Evolutionary conservation across 495 filamentous ascomycete genomes (phyloP).

Genomic region (Glarea lozoyensis): DNA sequence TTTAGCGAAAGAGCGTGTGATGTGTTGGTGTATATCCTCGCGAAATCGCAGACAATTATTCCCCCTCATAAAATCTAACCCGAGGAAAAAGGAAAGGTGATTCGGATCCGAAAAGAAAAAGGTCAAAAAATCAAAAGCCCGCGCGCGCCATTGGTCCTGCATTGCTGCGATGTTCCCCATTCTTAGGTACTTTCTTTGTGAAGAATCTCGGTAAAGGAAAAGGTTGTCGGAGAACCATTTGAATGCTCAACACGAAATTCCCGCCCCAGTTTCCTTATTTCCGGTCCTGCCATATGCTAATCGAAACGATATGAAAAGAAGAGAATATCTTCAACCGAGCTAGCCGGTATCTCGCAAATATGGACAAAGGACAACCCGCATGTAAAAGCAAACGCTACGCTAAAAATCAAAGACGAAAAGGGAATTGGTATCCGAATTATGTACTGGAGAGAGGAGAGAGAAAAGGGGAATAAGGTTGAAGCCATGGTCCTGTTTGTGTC

Average conservation of each 20-base stretch:
- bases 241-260: conserved; percentile 18
- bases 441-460: conserved; percentile 17
- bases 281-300: conserved; percentile 21
- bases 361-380: conserved; percentile 16
- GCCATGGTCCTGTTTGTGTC: conserved; percentile 16
- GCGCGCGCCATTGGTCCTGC: conserved; percentile 21
- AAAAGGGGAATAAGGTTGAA: no score
- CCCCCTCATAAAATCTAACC: conserved; percentile 12
- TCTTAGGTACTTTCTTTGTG: conserved; percentile 19
- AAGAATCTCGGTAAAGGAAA: conserved; percentile 9
- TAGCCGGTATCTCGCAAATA: conserved; percentile 17
- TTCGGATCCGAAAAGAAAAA: background rate
- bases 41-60: conserved; percentile 17
- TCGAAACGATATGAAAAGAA: no score
- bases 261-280: no score
- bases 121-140: conserved; percentile 14
- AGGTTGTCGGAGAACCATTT: conserved; percentile 5
- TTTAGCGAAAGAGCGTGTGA: conserved; percentile 4
- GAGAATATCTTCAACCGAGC: conserved; percentile 20
- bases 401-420: conserved; percentile 18
- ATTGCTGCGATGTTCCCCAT: conserved; percentile 24
- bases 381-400: conserved; percentile 23
- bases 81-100: conserved; percentile 13
- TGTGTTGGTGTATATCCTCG: no score
- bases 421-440: conserved; percentile 24